These are phyloP conservation scores for Debaryomyces maramus DNA, from an alignment of 805 yeast genomes.

Conservation along the genomic window DNA sequence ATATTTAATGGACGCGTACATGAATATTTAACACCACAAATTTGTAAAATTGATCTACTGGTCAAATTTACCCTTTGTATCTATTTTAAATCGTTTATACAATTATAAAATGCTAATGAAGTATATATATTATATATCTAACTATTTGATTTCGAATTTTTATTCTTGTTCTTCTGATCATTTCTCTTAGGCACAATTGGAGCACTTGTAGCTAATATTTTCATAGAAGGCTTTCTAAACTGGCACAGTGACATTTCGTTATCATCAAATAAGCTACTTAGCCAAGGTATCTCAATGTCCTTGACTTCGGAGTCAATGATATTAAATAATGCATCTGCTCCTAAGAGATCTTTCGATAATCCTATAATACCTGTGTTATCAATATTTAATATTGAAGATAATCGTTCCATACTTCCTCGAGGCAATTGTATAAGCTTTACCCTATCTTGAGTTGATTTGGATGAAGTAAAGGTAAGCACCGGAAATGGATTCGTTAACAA, in stretches of 20 bases:
- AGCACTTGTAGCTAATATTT: conserved; percentile 47
- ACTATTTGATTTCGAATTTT: neutral
- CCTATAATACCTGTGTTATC: conserved; percentile 36
- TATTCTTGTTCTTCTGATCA: conserved; percentile 14
- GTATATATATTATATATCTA: neutral
- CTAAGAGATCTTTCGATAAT: conserved; percentile 25
- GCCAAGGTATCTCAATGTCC: conserved; percentile 48
- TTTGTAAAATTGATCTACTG: too few species aligned
- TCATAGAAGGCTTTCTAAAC: conserved; percentile 38
- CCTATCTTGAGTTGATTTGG: conserved; percentile 21
- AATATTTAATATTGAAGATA: conserved; percentile 31
- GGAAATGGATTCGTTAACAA: conserved; percentile 61
- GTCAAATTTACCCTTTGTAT: too few species aligned
- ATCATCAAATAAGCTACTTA: conserved; percentile 29
- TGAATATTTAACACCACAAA: too few species aligned
- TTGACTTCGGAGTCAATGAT: conserved; percentile 28
- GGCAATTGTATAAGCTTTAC: conserved; percentile 66
- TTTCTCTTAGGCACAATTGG: conserved; percentile 35
- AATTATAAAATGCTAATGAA: neutral
- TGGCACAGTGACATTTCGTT: neutral
- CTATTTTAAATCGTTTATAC: too few species aligned
- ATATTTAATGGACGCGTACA: neutral
- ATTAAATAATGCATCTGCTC: conserved; percentile 29
- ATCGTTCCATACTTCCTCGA: conserved; percentile 31
- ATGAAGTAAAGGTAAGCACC: conserved; percentile 48